These are phyloP conservation scores for Scedosporium aurantiacum DNA, from an alignment of 2,329 filamentous ascomycete species.

Conservation along the genomic window DNA sequence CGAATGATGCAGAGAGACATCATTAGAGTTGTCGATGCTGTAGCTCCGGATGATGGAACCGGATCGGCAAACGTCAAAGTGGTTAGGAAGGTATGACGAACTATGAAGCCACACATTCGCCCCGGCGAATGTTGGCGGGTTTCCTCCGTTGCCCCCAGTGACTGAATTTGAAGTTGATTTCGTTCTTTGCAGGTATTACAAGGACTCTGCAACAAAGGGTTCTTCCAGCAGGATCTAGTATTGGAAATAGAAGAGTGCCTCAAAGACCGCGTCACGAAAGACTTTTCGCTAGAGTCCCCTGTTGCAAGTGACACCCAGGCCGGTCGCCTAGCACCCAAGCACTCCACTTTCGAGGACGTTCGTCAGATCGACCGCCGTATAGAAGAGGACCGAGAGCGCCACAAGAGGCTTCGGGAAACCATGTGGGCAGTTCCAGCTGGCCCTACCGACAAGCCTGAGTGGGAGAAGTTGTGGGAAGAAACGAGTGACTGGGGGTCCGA, in stretches of 20 bases:
- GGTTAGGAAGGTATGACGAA: slow-evolving; percentile 57
- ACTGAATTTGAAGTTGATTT: neutral
- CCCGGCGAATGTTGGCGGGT: neutral
- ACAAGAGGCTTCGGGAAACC: slow-evolving; percentile 82
- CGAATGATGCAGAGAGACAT: slow-evolving; percentile 95
- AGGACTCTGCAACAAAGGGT: slow-evolving; percentile 37
- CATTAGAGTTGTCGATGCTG: slow-evolving; percentile 78
- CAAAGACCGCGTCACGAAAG: slow-evolving; percentile 61
- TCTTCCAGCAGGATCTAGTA: slow-evolving; percentile 65
- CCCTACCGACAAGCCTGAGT: slow-evolving; percentile 51
- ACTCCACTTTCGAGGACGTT: slow-evolving; percentile 49
- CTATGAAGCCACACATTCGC: neutral
- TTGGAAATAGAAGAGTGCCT: slow-evolving; percentile 73
- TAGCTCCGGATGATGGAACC: slow-evolving; percentile 75
- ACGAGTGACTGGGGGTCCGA: slow-evolving; percentile 80
- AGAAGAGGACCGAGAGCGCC: slow-evolving; percentile 89
- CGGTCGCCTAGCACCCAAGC: slow-evolving; percentile 1
- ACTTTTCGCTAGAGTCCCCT: slow-evolving; percentile 39
- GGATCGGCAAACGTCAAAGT: slow-evolving; percentile 92
- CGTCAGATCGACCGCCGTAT: slow-evolving; percentile 90
- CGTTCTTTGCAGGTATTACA: neutral
- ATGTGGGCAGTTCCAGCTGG: slow-evolving; percentile 77
- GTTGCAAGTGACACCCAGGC: slow-evolving; percentile 17
- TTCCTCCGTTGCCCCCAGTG: neutral
- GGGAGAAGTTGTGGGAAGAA: slow-evolving; percentile 76